These are phyloP conservation scores for Testicularia cyperi DNA, from an alignment of 1,284 basidiomycete genomes.

Conservation along the genomic window DNA sequence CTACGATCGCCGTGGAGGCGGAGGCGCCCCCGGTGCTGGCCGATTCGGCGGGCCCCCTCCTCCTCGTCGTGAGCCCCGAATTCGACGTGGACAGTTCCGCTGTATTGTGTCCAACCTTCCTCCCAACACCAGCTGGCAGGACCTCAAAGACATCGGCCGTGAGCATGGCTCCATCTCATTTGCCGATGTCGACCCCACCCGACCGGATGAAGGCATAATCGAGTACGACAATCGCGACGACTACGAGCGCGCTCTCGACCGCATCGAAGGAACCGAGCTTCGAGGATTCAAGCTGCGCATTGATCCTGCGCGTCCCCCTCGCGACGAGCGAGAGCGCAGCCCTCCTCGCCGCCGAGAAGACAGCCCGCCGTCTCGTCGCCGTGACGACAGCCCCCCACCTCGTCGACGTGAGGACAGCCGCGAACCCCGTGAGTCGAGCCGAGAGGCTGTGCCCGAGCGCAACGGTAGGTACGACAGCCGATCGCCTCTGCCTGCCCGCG, in stretches of 20 bases:
- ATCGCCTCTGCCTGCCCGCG: constrained; percentile 40
- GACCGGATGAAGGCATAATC: constrained; percentile 56
- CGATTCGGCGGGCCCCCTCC: constrained; percentile 39
- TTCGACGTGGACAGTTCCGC: constrained; percentile 54
- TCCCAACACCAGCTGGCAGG: constrained; percentile 92
- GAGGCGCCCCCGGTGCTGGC: constrained; percentile 32
- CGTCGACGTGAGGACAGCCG: constrained; percentile 37
- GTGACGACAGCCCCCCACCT: constrained; percentile 18
- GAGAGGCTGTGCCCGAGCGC: constrained; percentile 37
- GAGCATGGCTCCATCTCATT: constrained; percentile 69
- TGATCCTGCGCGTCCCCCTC: constrained; percentile 45
- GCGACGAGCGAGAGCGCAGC: constrained; percentile 49
- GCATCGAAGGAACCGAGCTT: constrained; percentile 57
- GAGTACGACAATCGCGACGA: constrained; percentile 59
- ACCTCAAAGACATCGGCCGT: constrained; percentile 94
- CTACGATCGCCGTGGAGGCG: constrained; percentile 26
- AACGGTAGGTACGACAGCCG: constrained; percentile 45
- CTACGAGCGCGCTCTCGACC: constrained; percentile 54
- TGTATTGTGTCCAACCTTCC: constrained; percentile 69
- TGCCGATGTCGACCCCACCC: constrained; percentile 54
- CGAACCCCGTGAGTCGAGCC: constrained; percentile 38
- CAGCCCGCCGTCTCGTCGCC: constrained; percentile 32
- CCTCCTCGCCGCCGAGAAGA: constrained; percentile 40
- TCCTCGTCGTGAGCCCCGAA: constrained; percentile 27
- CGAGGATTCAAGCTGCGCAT: constrained; percentile 55